Evolutionary conservation across 2,329 filamentous ascomycete species (phyloP), one percentile per base, ranked within the genome.

Genomic region (Fusarium vanettenii): DNA sequence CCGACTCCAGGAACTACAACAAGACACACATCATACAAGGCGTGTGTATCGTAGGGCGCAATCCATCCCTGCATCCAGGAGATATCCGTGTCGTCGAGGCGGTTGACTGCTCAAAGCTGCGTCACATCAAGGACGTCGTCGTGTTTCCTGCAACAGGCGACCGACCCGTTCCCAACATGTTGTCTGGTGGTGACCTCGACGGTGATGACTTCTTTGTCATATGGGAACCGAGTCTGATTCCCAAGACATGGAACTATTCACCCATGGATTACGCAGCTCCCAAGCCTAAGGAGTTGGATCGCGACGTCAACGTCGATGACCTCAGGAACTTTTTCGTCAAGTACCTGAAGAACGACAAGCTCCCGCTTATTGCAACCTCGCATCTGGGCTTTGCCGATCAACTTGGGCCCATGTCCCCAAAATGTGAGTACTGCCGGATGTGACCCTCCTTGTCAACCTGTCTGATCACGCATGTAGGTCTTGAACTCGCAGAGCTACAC

Each of bases 171-270:
- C 91, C 95, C 1, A 95, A 93, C 78, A 98, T 98, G 96, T 95
- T 97, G 73, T 98, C 97, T 5, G 97, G 97, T 2, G 97, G 97
- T 0, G 97, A 99, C 79, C 88, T 99, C 0, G 97, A 99, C 79
- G 97, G 97, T 0, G 97, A 99, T 78, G 97, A 99, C 80, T 99
- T 95, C 80, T 92, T 98, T 65, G 91, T 98, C 6, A 93, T 98
- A 55, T 99, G 97, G 96, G 95, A 99, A 75, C 81, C 87, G 25
- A 88, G 90, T 16, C 85, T 99, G 8, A 86, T 97, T 29, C 94
- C 94, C 0, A 74, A 82, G 1, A 84, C 89, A 60, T 94, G 93
- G 90, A 94, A 97, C 75, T 86, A 89, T 37, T 84, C 88, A 1
- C 92, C 97, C 0, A 98, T 98, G 94, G 88, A 93, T 72, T 97